phyloP scores from a whole-genome alignment of 768 basidiomycete genomes.

The Tricholoma sp. region DNA sequence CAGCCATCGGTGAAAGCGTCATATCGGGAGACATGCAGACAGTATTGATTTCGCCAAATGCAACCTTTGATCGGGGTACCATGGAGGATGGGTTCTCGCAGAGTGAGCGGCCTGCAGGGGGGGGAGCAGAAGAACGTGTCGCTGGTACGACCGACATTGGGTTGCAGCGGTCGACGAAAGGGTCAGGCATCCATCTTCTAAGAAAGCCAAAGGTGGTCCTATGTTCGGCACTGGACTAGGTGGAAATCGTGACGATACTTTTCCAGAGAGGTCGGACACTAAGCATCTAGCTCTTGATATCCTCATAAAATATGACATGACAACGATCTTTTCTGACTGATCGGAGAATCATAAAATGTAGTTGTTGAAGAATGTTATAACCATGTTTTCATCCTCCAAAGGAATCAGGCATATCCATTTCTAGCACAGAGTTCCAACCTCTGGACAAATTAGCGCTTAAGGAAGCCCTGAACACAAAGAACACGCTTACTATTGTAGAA shows the following conservation, averaged over 20 bases:
- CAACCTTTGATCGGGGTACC: not conserved
- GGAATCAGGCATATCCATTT: too few relatives aligned
- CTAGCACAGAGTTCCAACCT: too few relatives aligned
- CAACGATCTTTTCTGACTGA: too few relatives aligned
- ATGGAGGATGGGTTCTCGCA: conserved; percentile 17
- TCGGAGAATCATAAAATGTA: too few relatives aligned
- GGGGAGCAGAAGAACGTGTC: conserved; percentile 4
- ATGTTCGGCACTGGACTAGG: conserved; percentile 6
- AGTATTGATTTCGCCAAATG: not conserved
- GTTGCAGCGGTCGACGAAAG: conserved; percentile 4
- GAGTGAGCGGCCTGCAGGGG: not conserved
- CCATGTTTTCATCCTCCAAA: too few relatives aligned
- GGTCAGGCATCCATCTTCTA: conserved; percentile 4
- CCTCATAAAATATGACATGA: too few relatives aligned
- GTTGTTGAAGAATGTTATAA: too few relatives aligned
- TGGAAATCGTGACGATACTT: not conserved
- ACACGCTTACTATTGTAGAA: too few relatives aligned
- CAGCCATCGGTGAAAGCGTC: conserved; percentile 8
- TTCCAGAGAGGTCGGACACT: not conserved
- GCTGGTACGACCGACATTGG: conserved; percentile 20
- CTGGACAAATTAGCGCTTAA: too few relatives aligned
- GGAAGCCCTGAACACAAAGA: too few relatives aligned
- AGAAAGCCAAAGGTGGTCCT: conserved; percentile 18
- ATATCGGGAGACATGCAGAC: conserved; percentile 12
- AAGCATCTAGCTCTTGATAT: too few relatives aligned